Base-by-base conservation (phyloP, 2,329 filamentous ascomycete genomes). In the Fusarium bulbicola region DNA sequence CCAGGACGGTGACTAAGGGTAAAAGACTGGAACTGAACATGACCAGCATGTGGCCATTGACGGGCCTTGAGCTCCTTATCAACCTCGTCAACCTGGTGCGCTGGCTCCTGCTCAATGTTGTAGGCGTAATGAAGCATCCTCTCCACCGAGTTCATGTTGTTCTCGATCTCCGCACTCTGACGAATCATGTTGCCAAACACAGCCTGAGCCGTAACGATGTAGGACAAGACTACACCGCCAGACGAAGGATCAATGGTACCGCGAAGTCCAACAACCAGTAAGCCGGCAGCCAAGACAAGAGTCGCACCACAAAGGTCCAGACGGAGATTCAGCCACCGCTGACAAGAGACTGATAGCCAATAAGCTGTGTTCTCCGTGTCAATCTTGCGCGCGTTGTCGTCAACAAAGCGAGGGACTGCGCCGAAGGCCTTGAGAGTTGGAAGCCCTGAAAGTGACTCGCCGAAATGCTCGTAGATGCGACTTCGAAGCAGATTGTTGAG, bases 121-220 rank as follows among this genome's bases (percentile, higher is more conserved):
- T 97, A 88, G 59, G 89, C 90, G 77, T 97, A 97, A 79, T 97
- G 94, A 82, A 96, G 95, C 78, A 98, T 91, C 77, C 95, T 92
- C 83, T 97, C 95, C 7, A 97, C 94, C 2, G 94, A 95, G 81
- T 97, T 97, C 95, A 97, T 97, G 81, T 97, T 97, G 81, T 97
- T 95, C 84, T 97, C 95, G 6, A 78, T 77, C 49, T 78, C 76
- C 0, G 76, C 75, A 4, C 75, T 77, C 24, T 73, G 92, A 60
- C 92, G 90, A 49, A 93, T 88, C 86, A 92, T 90, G 78, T 91
- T 88, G 5, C 91, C 89, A 74, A 92, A 91, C 5, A 72, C 73
- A 4, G 73, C 63, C 14, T 75, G 73, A 1, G 73, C 88, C 84
- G 57, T 86, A 28, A 93, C 68, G 0, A 72, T 63, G 11, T 72